Evolutionary conservation across 495 filamentous ascomycete species (phyloP).

Genomic region (Aspergillus indologenus): DNA sequence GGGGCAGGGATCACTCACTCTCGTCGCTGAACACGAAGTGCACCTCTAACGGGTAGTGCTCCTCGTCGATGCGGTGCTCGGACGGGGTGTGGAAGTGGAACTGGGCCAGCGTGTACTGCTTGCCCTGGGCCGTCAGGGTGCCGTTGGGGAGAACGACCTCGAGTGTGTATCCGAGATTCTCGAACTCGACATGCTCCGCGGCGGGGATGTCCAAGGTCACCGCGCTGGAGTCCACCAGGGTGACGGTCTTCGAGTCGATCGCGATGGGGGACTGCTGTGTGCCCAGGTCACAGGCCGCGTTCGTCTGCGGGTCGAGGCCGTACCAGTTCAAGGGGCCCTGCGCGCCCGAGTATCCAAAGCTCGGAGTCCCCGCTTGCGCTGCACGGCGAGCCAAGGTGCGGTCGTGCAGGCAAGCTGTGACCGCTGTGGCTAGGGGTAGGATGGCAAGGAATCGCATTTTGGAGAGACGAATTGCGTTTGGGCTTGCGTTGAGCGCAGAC

Average conservation of each 20-base stretch:
- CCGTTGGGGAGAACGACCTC: conserved; percentile 51
- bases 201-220: conserved; percentile 40
- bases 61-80: conserved; percentile 59
- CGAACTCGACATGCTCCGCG: conserved; percentile 46
- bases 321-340: conserved; percentile 60
- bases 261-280: conserved; percentile 62
- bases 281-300: conserved; percentile 49
- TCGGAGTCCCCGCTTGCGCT: no score
- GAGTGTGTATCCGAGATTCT: conserved; percentile 59
- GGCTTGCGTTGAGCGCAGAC: no score
- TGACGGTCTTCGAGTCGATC: conserved; percentile 40
- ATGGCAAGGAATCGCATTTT: no score
- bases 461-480: no score
- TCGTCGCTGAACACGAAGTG: conserved; percentile 56
- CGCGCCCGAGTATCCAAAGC: conserved; percentile 40
- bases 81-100: conserved; percentile 71
- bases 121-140: conserved; percentile 15
- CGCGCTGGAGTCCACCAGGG: conserved; percentile 22
- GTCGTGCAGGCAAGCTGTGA: background rate
- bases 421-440: background rate
- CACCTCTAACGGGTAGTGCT: conserved; percentile 58
- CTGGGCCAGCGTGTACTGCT: conserved; percentile 52
- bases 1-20: no score
- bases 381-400: no score
- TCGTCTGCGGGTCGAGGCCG: conserved; percentile 38